Conservation (phyloP, 371 early-diverging fungal genomes). For the Polyrhizophydium stewartii region DNA sequence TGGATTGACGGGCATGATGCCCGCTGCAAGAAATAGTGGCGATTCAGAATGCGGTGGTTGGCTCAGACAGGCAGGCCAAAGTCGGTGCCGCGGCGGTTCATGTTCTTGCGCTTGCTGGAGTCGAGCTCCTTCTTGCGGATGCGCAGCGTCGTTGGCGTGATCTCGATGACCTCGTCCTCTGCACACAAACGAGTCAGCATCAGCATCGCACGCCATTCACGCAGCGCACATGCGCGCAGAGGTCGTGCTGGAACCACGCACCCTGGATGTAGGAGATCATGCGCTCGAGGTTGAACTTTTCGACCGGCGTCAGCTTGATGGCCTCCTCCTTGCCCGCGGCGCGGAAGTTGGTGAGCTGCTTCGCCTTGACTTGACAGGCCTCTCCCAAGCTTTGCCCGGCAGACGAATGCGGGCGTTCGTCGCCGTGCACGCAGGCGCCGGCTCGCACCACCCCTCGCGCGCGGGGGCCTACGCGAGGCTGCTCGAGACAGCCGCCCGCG, state of each 20-base stretch:
- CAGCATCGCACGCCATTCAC: no score
- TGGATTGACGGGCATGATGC: no score
- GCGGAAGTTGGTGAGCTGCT: constrained; percentile 70
- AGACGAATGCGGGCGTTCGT: constrained; percentile 12
- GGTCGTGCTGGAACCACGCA: no score
- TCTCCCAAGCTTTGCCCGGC: no score
- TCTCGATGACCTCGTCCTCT: constrained; percentile 74
- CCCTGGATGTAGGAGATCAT: constrained; percentile 66
- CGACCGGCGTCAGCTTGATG: constrained; percentile 60
- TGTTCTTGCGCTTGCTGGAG: constrained; percentile 51
- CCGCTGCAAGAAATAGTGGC: no score
- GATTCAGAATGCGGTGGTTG: no score
- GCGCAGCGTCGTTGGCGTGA: constrained; percentile 65
- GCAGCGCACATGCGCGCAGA: not conserved
- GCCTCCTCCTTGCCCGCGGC: constrained; percentile 70
- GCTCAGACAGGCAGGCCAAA: constrained; percentile 16
- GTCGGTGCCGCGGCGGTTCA: constrained; percentile 16
- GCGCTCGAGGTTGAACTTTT: constrained; percentile 63
- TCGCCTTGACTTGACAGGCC: no score
- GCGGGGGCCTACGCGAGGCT: not conserved
- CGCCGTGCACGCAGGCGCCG: constrained; percentile 44
- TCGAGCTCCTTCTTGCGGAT: constrained; percentile 69
- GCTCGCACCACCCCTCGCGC: constrained; percentile 26
- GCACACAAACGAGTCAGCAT: no score
- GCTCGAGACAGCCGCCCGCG: not conserved